phyloP scores from a whole-genome alignment of 176 grass and related monocot species.

The Zoysia pacifica region DNA sequence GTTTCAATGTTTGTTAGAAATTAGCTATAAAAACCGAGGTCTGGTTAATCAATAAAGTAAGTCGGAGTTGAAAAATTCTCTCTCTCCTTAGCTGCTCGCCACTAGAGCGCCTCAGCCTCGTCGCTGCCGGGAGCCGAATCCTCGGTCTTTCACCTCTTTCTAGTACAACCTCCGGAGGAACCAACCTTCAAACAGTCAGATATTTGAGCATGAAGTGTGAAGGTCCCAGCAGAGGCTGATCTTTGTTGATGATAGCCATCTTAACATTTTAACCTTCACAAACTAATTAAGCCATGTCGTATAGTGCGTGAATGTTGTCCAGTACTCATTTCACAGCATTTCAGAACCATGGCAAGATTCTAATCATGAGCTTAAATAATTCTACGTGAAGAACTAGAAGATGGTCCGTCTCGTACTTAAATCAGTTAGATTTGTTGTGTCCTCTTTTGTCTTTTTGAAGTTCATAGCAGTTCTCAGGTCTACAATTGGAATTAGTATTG shows the following conservation, averaged over 20 bases:
- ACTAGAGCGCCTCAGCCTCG: too few relatives aligned
- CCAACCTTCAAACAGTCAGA: too few relatives aligned
- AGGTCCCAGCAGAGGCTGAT: constrained; percentile 47
- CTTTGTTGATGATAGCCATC: constrained; percentile 20
- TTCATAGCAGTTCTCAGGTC: not conserved
- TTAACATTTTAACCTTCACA: constrained; percentile 30
- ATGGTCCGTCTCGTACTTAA: not conserved
- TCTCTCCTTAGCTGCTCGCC: too few relatives aligned
- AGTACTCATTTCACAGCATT: constrained; percentile 32
- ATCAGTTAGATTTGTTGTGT: not conserved
- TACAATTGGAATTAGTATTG: too few relatives aligned
- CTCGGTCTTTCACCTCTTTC: too few relatives aligned
- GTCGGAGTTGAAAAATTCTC: too few relatives aligned
- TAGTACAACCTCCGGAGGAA: too few relatives aligned
- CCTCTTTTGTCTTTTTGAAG: too few relatives aligned
- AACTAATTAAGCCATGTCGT: constrained; percentile 29
- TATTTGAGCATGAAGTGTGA: not conserved
- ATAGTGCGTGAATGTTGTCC: constrained; percentile 29
- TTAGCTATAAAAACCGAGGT: too few relatives aligned
- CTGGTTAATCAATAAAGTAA: too few relatives aligned
- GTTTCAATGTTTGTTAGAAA: too few relatives aligned
- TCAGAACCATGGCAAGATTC: constrained; percentile 27
- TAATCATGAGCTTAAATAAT: not conserved
- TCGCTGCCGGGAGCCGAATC: too few relatives aligned
- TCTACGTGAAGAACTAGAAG: not conserved